A percentile compares a stretch with the other conserved stretches of the same genome.
phyloP scores from a whole-genome alignment of 2,329 filamentous ascomycete species.

The Colletotrichum lupini region DNA sequence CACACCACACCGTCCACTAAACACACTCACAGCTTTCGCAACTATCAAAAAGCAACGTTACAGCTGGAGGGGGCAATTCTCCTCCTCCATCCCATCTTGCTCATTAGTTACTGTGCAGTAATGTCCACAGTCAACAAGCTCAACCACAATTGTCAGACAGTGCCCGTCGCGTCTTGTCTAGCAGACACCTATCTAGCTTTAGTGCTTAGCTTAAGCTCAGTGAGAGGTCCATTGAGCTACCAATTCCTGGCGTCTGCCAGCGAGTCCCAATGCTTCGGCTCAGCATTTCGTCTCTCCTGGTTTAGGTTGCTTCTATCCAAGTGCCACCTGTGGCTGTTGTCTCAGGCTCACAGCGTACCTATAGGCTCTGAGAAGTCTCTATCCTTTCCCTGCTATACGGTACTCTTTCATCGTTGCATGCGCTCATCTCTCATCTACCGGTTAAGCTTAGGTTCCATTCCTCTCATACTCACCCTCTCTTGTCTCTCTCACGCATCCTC shows the following conservation, averaged over 20 bases:
- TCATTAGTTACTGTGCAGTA: too few relatives aligned
- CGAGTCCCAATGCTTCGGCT: slow-evolving; percentile 7
- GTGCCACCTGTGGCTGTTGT: neutral
- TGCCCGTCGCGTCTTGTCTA: neutral
- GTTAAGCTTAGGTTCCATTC: neutral
- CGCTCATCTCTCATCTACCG: neutral
- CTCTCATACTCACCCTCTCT: neutral
- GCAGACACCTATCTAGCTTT: neutral
- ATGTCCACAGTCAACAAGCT: neutral
- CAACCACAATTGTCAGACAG: neutral
- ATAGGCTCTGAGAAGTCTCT: neutral
- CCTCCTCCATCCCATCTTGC: neutral
- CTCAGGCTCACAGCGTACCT: neutral
- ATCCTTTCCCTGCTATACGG: neutral
- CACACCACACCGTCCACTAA: neutral
- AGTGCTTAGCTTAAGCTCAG: neutral
- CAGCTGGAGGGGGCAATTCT: slow-evolving; percentile 31
- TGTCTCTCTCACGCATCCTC: neutral
- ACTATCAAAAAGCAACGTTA: slow-evolving; percentile 34
- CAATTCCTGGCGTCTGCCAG: slow-evolving; percentile 2
- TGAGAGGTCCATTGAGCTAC: neutral
- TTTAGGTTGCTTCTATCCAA: neutral
- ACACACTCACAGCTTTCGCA: neutral
- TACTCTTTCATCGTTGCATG: slow-evolving; percentile 26
- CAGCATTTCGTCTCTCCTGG: neutral